phyloP scores from a whole-genome alignment of 352 stramenopile genomes.

The Globisporangium radiosum region DNA sequence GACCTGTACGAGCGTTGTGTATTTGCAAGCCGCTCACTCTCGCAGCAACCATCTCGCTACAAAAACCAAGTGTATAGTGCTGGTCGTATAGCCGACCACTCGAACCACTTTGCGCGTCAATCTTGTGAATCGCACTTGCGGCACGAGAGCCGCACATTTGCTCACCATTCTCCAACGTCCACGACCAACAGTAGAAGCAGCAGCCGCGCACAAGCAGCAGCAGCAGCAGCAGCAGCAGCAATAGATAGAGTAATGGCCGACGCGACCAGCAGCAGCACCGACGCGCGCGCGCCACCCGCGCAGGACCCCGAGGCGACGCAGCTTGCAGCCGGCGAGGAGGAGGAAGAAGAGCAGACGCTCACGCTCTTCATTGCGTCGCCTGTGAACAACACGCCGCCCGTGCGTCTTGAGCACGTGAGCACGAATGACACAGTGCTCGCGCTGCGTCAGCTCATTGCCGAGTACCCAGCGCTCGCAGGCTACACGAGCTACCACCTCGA shows the following conservation, averaged over 20 bases:
- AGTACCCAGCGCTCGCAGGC: conserved; percentile 76
- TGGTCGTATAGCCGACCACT: no score
- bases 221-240: conserved; percentile 1
- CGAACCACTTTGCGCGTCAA: no score
- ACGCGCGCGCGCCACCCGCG: conserved; percentile 11
- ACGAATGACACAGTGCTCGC: conserved; percentile 71
- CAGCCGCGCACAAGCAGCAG: background rate
- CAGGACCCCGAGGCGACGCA: conserved; percentile 12
- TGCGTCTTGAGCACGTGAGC: conserved; percentile 72
- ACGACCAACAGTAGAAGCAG: no score
- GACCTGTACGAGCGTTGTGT: no score
- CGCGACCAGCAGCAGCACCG: conserved; percentile 2
- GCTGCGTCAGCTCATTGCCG: conserved; percentile 75
- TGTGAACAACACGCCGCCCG: conserved; percentile 12
- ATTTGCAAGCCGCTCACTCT: no score
- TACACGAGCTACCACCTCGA: conserved; percentile 87
- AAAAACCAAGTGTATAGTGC: no score
- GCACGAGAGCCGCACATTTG: no score
- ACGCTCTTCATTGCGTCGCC: conserved; percentile 53
- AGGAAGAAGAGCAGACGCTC: conserved; percentile 43
- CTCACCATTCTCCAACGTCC: no score
- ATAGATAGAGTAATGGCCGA: background rate
- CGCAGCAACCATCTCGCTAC: no score
- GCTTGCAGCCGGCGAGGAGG: background rate
- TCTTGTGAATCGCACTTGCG: no score